Evolutionary conservation across 169 alveolate genomes (phyloP).

Genomic region (Amoebophrya sp.): DNA sequence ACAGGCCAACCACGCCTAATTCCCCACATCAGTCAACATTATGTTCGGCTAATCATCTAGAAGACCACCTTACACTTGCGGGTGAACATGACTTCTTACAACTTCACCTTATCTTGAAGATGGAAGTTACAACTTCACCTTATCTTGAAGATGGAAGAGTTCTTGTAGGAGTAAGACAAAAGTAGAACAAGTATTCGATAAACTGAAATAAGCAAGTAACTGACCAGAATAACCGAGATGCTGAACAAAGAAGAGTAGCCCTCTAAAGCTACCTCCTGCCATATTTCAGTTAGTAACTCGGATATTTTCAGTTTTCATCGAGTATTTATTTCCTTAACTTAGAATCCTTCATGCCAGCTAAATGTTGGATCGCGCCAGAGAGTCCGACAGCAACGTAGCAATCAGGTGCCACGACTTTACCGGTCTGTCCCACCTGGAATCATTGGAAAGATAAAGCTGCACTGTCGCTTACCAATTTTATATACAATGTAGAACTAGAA

Average conservation of each 20-base stretch:
- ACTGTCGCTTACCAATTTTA: too few species aligned
- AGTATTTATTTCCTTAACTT: too few species aligned
- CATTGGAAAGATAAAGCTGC: too few species aligned
- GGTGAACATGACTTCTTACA: background rate
- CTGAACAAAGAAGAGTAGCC: background rate
- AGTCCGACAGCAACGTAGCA: constrained; percentile 77
- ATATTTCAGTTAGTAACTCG: too few species aligned
- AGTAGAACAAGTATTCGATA: too few species aligned
- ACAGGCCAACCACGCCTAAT: background rate
- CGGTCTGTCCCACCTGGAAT: constrained; percentile 75
- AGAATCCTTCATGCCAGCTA: constrained; percentile 58
- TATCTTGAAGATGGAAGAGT: background rate
- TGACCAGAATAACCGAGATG: too few species aligned
- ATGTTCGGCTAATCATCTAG: background rate
- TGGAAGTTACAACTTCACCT: background rate
- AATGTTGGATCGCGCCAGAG: constrained; percentile 80
- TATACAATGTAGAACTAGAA: too few species aligned
- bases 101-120: background rate
- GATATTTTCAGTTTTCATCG: too few species aligned
- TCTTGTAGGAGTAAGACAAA: background rate
- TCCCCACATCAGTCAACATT: background rate
- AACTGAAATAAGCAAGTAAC: too few species aligned
- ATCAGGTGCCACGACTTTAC: constrained; percentile 81
- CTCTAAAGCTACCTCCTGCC: background rate
- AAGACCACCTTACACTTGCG: background rate